Evolutionary conservation across 352 stramenopile species (phyloP).

Genomic region (Pythium folliculosum): DNA sequence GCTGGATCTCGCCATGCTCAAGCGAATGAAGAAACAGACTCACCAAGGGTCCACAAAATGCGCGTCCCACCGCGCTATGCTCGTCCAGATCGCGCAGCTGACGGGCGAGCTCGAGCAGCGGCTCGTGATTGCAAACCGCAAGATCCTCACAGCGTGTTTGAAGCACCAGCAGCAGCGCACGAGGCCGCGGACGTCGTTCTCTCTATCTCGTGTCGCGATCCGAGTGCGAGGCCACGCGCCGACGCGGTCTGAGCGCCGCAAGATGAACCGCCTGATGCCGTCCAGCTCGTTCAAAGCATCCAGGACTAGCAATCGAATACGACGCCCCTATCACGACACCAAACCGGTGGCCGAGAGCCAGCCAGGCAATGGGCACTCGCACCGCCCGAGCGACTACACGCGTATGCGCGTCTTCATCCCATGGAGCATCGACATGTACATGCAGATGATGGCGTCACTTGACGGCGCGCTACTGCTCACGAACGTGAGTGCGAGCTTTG

Average conservation of each 20-base stretch:
- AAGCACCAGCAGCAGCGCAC: constrained; percentile 37
- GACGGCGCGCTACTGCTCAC: constrained; percentile 28
- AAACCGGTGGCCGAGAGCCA: background rate
- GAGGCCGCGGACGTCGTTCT: constrained; percentile 26
- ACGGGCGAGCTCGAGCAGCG: constrained; percentile 44
- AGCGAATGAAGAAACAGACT: constrained; percentile 7
- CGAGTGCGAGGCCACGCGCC: constrained; percentile 51
- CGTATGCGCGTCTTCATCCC: constrained; percentile 69
- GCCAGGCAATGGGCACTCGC: background rate
- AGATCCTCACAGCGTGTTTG: constrained; percentile 55
- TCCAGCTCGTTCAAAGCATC: background rate
- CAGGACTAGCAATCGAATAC: background rate
- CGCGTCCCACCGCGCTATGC: constrained; percentile 36
- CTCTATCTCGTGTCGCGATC: constrained; percentile 38
- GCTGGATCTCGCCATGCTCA: constrained; percentile 40
- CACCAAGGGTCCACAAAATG: background rate
- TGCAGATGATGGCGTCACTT: constrained; percentile 59
- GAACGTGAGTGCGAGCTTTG: constrained; percentile 39
- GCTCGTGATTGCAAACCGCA: constrained; percentile 63
- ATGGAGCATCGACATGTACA: constrained; percentile 80
- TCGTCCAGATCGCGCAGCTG: constrained; percentile 55
- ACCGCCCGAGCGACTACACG: constrained; percentile 33
- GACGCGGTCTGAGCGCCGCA: constrained; percentile 42
- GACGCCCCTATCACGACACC: background rate
- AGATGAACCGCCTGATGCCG: constrained; percentile 25